Evolutionary conservation across 805 yeast species (phyloP).

Genomic region (Nakazawaea populi): DNA sequence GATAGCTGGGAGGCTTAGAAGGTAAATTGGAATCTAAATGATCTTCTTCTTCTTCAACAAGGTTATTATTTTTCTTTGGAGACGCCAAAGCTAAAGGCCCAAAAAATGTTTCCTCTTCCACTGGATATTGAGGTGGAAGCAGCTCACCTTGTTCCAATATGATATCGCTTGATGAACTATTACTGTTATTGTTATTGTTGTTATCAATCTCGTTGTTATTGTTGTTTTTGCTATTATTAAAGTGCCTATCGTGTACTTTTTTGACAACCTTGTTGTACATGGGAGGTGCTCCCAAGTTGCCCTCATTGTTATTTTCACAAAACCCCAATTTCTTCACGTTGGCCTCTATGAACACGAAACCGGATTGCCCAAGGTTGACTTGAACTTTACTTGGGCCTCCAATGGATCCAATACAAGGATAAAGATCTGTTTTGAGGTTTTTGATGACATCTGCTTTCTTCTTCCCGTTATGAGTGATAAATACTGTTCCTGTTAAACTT

Average conservation of each 20-base stretch:
- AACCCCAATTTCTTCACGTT: conserved; percentile 59
- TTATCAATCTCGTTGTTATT: background rate
- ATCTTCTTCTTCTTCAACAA: background rate
- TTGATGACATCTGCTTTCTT: conserved; percentile 44
- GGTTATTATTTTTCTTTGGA: background rate
- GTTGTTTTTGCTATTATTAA: background rate
- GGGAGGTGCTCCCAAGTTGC: conserved; percentile 33
- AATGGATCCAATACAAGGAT: conserved; percentile 50
- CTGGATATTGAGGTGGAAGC: conserved; percentile 66
- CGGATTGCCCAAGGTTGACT: conserved; percentile 73
- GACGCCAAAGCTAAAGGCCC: conserved; percentile 29
- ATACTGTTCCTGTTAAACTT: conserved; percentile 40
- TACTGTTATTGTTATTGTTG: background rate
- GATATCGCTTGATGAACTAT: conserved; percentile 30
- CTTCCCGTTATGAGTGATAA: conserved; percentile 51
- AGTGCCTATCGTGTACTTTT: background rate
- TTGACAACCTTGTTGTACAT: conserved; percentile 19
- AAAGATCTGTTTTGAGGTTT: conserved; percentile 42
- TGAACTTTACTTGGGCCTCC: conserved; percentile 42
- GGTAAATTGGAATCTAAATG: background rate
- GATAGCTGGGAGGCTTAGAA: conserved; percentile 10
- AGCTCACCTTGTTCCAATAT: conserved; percentile 68
- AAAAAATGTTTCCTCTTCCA: conserved; percentile 56
- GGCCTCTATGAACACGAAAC: conserved; percentile 87
- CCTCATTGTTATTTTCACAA: conserved; percentile 40